These are phyloP conservation scores for Colletotrichum tropicale DNA, from an alignment of 2,329 filamentous ascomycete genomes.

Conservation along the genomic window DNA sequence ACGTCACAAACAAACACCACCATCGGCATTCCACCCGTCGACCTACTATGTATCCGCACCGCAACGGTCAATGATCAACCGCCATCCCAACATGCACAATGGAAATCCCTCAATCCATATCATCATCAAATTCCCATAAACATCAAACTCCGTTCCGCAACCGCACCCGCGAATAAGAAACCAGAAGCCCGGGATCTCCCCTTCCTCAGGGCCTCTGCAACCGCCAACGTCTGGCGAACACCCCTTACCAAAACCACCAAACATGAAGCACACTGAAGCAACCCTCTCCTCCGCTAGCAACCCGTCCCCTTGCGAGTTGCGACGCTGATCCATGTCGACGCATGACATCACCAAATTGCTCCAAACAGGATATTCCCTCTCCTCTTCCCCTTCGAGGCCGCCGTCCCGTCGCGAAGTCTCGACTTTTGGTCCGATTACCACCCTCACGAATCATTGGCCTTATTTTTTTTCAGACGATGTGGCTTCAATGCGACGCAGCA, in stretches of 20 bases:
- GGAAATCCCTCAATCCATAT: not conserved
- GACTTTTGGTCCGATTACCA: not conserved
- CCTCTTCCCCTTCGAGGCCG: not conserved
- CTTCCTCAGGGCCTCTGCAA: not conserved
- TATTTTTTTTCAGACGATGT: not conserved
- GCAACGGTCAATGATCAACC: not conserved
- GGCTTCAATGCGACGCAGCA: not conserved
- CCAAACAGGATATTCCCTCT: not conserved
- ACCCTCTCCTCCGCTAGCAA: not conserved
- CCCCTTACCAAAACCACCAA: not conserved
- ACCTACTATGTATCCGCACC: not conserved
- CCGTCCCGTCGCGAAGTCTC: not conserved
- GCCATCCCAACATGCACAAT: not conserved
- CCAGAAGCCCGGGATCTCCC: not conserved
- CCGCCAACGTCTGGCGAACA: not conserved
- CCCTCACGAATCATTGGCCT: not conserved
- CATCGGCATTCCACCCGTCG: not conserved
- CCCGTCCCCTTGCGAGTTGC: not conserved
- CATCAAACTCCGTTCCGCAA: not conserved
- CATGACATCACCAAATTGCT: not conserved
- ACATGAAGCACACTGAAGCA: slow-evolving; percentile 8
- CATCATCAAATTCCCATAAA: not conserved
- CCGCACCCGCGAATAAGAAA: not conserved
- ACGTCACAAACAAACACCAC: not conserved
- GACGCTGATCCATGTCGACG: not conserved